phyloP scores from a whole-genome alignment of 106 monocot genomes.

The Narthecium ossifragum region DNA sequence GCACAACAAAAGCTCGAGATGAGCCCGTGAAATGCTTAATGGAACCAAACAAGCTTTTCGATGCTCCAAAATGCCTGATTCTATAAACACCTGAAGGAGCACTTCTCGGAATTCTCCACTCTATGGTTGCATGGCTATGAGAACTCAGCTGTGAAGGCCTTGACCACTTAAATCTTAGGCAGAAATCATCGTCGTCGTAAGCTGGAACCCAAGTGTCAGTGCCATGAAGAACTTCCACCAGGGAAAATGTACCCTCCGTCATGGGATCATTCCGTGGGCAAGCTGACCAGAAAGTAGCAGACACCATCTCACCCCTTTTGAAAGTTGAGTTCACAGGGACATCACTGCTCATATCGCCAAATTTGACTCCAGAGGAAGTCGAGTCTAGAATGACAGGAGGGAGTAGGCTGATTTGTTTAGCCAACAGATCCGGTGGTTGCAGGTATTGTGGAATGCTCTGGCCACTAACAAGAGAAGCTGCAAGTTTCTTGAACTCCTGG shows the following conservation, averaged over 20 bases:
- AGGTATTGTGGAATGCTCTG: neutral
- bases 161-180: conserved; percentile 13
- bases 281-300: conserved; percentile 19
- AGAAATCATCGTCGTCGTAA: conserved; percentile 21
- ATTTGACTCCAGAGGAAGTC: conserved; percentile 4
- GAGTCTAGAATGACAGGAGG: conserved; percentile 13
- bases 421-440: conserved; percentile 19
- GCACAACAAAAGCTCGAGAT: conserved; percentile 13
- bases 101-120: conserved; percentile 17
- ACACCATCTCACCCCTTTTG: conserved; percentile 6
- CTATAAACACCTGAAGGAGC: conserved; percentile 12
- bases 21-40: conserved; percentile 8
- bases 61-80: conserved; percentile 14
- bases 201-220: conserved; percentile 10
- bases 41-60: conserved; percentile 14
- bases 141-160: conserved; percentile 12
- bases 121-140: conserved; percentile 12
- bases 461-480: conserved; percentile 13
- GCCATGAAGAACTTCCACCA: conserved; percentile 8
- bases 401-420: conserved; percentile 16
- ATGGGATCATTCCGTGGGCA: conserved; percentile 20
- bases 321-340: conserved; percentile 15
- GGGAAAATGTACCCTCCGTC: conserved; percentile 15
- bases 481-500: conserved; percentile 32
- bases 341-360: conserved; percentile 13